Conservation (phyloP, 768 basidiomycete species). For the Termitomyces sp. region DNA sequence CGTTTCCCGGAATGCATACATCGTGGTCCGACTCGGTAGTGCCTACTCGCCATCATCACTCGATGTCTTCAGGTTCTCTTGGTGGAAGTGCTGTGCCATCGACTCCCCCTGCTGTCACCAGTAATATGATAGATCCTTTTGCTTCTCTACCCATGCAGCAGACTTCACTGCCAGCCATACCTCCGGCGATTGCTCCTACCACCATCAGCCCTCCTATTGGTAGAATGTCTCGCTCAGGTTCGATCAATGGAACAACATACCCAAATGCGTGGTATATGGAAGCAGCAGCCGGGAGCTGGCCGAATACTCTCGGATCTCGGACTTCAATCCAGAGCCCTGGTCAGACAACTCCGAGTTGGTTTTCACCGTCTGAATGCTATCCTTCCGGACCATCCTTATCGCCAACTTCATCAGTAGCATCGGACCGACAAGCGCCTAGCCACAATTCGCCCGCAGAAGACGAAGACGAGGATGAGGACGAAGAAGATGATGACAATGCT, state of each 20-base stretch:
- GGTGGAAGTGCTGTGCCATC: conserved; percentile 18
- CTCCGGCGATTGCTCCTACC: conserved; percentile 10
- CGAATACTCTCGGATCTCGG: conserved; percentile 8
- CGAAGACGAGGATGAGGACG: conserved; percentile 37
- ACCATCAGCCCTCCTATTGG: conserved; percentile 39
- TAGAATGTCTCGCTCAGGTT: conserved; percentile 56
- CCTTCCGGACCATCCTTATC: conserved; percentile 18
- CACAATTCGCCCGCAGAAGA: conserved; percentile 44
- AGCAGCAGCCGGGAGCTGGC: conserved; percentile 23
- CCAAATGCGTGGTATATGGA: conserved; percentile 33
- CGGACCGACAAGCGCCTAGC: conserved; percentile 24
- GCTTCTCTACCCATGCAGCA: conserved; percentile 18
- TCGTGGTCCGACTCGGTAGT: conserved; percentile 38
- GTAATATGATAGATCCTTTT: conserved; percentile 15
- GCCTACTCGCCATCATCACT: conserved; percentile 38
- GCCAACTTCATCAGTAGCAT: conserved; percentile 19
- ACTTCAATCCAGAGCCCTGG: background rate
- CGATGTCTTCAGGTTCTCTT: conserved; percentile 36
- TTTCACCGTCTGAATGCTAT: conserved; percentile 14
- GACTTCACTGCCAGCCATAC: conserved; percentile 14
- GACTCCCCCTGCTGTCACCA: conserved; percentile 13
- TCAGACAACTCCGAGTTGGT: conserved; percentile 14
- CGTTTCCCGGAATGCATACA: conserved; percentile 29
- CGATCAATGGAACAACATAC: conserved; percentile 43
- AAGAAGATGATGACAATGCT: conserved; percentile 34